Evolutionary conservation across 768 basidiomycete species (phyloP).

Genomic region (Psilocybe azurescens): DNA sequence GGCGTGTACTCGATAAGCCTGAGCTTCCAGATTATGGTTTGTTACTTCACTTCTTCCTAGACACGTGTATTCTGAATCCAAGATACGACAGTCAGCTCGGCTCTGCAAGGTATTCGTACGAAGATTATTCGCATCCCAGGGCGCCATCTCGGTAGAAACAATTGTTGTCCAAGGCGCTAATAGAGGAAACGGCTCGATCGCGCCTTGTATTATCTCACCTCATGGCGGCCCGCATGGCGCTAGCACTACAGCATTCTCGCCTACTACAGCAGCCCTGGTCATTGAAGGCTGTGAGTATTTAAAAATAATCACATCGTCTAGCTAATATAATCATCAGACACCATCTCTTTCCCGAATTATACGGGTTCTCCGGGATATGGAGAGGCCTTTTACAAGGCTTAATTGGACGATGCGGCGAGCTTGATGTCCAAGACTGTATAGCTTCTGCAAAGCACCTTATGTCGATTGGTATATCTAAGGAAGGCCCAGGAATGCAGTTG

Average conservation of each 20-base stretch:
- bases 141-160: constrained; percentile 55
- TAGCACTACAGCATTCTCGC: constrained; percentile 50
- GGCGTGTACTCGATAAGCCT: constrained; percentile 51
- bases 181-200: constrained; percentile 22
- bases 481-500: constrained; percentile 56
- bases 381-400: constrained; percentile 59
- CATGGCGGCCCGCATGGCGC: constrained; percentile 72
- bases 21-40: constrained; percentile 44
- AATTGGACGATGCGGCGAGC: constrained; percentile 61
- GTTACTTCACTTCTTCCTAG: constrained; percentile 17
- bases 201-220: constrained; percentile 54
- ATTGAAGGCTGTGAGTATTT: constrained; percentile 63
- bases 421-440: constrained; percentile 72
- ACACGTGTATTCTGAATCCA: background rate
- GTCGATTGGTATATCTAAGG: constrained; percentile 49
- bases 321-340: constrained; percentile 44
- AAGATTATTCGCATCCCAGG: constrained; percentile 55
- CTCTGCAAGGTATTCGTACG: constrained; percentile 44
- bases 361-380: constrained; percentile 73
- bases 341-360: constrained; percentile 67
- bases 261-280: constrained; percentile 48
- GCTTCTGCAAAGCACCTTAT: constrained; percentile 57
- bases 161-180: constrained; percentile 46
- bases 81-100: constrained; percentile 43
- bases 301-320: background rate